phyloP scores from a whole-genome alignment of 257 asterid species.

The Solanum pimpinellifolium region DNA sequence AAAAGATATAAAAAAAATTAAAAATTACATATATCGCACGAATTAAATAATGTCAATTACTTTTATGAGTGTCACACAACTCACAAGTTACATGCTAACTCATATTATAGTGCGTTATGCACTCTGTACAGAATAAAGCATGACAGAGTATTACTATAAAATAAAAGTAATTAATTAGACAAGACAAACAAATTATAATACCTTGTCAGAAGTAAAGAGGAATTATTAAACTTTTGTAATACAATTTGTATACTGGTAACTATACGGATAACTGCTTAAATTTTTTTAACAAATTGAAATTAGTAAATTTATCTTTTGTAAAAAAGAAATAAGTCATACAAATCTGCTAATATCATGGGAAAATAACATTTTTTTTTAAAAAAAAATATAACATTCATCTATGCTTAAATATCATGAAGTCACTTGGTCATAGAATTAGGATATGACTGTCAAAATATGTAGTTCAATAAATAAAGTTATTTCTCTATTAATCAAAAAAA shows the following conservation, averaged over 20 bases:
- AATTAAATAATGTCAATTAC: no score
- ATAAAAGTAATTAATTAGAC: not conserved
- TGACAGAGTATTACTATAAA: not conserved
- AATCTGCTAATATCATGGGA: no score
- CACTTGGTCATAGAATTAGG: not conserved
- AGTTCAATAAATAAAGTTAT: no score
- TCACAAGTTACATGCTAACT: not conserved
- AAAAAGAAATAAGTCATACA: not conserved
- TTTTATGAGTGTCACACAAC: not conserved
- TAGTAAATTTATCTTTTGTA: not conserved
- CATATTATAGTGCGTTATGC: not conserved
- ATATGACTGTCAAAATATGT: no score
- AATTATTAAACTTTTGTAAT: not conserved
- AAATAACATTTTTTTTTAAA: no score
- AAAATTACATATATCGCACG: no score
- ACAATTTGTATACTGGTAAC: not conserved
- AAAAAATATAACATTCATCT: not conserved
- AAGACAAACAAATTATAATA: not conserved
- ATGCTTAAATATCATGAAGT: not conserved
- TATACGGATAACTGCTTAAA: not conserved
- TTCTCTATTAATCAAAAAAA: no score
- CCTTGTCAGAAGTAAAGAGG: not conserved
- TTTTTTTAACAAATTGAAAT: no score
- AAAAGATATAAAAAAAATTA: no score
- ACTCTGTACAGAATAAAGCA: not conserved